Percentiles rank a stretch among this genome's conserved stretches.
These are phyloP conservation scores for Rhizopogon salebrosus DNA, from an alignment of 768 basidiomycete genomes.

Conservation along the genomic window DNA sequence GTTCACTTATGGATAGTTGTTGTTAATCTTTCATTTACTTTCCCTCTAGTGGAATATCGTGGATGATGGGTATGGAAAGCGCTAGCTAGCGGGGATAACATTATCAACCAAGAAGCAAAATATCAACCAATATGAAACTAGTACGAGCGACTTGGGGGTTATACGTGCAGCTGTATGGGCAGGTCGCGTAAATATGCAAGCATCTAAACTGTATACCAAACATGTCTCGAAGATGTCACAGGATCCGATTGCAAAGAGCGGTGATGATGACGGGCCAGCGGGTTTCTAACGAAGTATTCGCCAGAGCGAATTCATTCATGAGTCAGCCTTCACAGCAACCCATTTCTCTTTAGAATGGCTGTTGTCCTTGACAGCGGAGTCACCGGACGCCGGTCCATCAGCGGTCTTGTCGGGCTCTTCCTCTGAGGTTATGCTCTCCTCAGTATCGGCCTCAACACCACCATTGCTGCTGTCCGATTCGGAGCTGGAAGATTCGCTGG, in stretches of 20 bases:
- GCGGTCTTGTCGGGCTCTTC: constrained; percentile 48
- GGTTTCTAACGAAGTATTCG: background rate
- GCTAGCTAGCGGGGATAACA: background rate
- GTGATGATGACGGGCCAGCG: background rate
- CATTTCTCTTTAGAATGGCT: constrained; percentile 57
- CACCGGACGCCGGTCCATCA: constrained; percentile 8
- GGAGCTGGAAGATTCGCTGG: constrained; percentile 42
- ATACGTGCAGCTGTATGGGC: background rate
- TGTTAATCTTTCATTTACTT: background rate
- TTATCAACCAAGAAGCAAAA: background rate
- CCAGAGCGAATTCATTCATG: background rate
- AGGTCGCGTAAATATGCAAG: constrained; percentile 11
- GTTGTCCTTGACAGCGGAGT: constrained; percentile 20
- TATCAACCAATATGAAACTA: background rate
- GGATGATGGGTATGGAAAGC: background rate
- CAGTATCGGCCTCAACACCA: constrained; percentile 65
- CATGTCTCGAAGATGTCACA: constrained; percentile 13
- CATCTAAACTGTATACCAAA: constrained; percentile 18
- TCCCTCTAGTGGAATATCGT: background rate
- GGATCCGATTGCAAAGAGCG: constrained; percentile 11
- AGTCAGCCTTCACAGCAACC: constrained; percentile 65
- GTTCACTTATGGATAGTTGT: background rate
- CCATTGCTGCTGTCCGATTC: constrained; percentile 58
- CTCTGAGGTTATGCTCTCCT: constrained; percentile 73
- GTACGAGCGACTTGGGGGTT: too few species aligned